Percentiles rank a stretch among this genome's conserved stretches.
phyloP scores from a whole-genome alignment of 75 land plant genomes.

The Picea sitchensis region DNA sequence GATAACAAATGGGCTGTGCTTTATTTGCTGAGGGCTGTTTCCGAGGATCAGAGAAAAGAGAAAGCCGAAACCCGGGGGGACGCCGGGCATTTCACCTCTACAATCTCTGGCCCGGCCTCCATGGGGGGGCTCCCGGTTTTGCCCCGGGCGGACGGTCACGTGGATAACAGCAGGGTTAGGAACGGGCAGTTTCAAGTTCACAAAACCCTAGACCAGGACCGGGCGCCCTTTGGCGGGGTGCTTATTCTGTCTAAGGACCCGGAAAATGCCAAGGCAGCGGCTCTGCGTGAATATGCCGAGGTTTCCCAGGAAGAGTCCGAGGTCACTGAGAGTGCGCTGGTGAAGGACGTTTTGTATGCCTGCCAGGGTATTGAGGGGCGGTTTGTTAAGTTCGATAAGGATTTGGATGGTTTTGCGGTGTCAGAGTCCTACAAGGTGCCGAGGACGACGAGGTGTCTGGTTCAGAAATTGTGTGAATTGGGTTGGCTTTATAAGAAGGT shows the following conservation, averaged over 20 bases:
- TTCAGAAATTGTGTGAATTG: constrained; percentile 77
- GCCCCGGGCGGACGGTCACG: not conserved
- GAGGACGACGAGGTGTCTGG: constrained; percentile 52
- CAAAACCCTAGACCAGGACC: constrained; percentile 18
- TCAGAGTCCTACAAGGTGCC: constrained; percentile 57
- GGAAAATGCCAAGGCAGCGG: constrained; percentile 56
- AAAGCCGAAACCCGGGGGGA: constrained; percentile 26
- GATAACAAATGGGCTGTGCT: constrained; percentile 84
- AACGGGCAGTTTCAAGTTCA: not conserved
- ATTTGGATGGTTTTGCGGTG: constrained; percentile 62
- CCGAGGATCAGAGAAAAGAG: constrained; percentile 50
- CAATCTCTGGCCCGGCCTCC: constrained; percentile 31
- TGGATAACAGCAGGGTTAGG: not conserved
- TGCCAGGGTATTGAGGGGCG: constrained; percentile 98
- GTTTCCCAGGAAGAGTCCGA: constrained; percentile 60
- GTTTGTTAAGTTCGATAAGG: constrained; percentile 58
- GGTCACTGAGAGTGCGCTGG: constrained; percentile 77
- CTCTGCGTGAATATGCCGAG: constrained; percentile 70
- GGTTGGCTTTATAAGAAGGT: constrained; percentile 93
- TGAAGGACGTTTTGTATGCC: constrained; percentile 84
- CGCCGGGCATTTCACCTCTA: constrained; percentile 20
- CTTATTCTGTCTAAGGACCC: constrained; percentile 75
- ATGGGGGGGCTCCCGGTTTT: constrained; percentile 55
- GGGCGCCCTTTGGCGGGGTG: constrained; percentile 52
- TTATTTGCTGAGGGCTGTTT: constrained; percentile 68